Base-by-base conservation (phyloP, 1,284 basidiomycete genomes). In the Neolentinus lepideus region DNA sequence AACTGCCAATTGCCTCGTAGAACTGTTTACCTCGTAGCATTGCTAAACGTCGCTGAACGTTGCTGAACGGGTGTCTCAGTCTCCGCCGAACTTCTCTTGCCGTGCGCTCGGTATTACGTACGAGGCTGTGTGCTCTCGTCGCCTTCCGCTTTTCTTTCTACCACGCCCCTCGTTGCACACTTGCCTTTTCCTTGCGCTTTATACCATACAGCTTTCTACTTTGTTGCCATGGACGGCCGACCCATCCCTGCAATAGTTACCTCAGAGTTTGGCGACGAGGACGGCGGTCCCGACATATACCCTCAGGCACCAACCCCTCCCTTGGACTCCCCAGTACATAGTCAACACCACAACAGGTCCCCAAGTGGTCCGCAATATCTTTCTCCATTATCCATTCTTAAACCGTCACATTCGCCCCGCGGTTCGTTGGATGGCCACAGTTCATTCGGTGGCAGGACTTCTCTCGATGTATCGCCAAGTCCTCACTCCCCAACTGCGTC, bases 401-500 rank as follows among this genome's bases (percentile, higher is more conserved):
- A 43, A 21, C 19, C 38, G 38, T 21, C 38, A 43, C 38, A 43
- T n/a, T 43, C 38, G 38, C 38, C 38, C 38, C 38, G 38, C n/a
- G n/a, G 16, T 21, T 43, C 38, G 6, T 6, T 43, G 38, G 38
- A 43, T 21, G 38, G 38, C 38, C 38, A 43, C n/a, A 31, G 12
- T 31, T 31, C 29, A 31, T 6, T 31, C 6, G 29, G 29, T 12
- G 29, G 29, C 12, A 31, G 29, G 12, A 4, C 16, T n/a, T 21
- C 38, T 43, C n/a, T 43, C 8, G 38, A 31, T 31, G 29, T 31
- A 4, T 12, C 29, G 12, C 6, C 6, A 4, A 31, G 29, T 31
- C 38, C 38, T 6, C 38, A 43, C 38, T 43, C 38, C 16, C 38
- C 38, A 4, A n/a, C 61, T 16, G 66, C 68, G 26, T 77, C 76